Evolutionary conservation across 1,284 basidiomycete genomes (phyloP).

Genomic region (Melanopsichium pennsylvanicum): DNA sequence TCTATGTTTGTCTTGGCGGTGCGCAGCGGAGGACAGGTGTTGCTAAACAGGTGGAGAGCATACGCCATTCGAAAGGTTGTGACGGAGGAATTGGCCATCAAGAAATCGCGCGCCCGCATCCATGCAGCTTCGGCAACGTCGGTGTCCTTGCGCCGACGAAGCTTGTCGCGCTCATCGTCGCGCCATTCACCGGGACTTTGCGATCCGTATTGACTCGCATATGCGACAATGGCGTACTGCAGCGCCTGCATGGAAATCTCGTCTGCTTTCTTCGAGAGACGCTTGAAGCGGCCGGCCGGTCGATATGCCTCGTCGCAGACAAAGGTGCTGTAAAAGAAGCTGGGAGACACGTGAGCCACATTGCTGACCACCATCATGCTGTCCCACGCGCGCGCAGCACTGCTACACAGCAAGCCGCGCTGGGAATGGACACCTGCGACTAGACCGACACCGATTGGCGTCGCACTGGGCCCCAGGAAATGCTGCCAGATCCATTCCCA

Average conservation of each 20-base stretch:
- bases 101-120: conserved; percentile 34
- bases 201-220: conserved; percentile 43
- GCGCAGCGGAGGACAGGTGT: conserved; percentile 37
- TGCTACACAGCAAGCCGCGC: conserved; percentile 18
- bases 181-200: conserved; percentile 29
- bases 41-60: conserved; percentile 37
- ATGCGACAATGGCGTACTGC: conserved; percentile 38
- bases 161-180: conserved; percentile 10
- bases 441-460: conserved; percentile 25
- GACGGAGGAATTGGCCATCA: conserved; percentile 35
- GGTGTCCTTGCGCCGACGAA: conserved; percentile 28
- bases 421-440: conserved; percentile 29
- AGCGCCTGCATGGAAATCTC: conserved; percentile 39
- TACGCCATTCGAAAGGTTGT: conserved; percentile 43
- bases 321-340: conserved; percentile 39
- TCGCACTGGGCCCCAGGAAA: conserved; percentile 25
- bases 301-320: conserved; percentile 38
- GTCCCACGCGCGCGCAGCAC: conserved; percentile 27
- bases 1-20: conserved; percentile 8
- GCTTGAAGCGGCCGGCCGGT: conserved; percentile 23
- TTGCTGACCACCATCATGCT: conserved; percentile 29
- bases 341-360: conserved; percentile 33
- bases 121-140: conserved; percentile 40
- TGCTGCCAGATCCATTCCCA: conserved; percentile 46
- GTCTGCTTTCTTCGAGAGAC: conserved; percentile 26